phyloP scores from a whole-genome alignment of 768 basidiomycete genomes.

The Leccinellum luteum region DNA sequence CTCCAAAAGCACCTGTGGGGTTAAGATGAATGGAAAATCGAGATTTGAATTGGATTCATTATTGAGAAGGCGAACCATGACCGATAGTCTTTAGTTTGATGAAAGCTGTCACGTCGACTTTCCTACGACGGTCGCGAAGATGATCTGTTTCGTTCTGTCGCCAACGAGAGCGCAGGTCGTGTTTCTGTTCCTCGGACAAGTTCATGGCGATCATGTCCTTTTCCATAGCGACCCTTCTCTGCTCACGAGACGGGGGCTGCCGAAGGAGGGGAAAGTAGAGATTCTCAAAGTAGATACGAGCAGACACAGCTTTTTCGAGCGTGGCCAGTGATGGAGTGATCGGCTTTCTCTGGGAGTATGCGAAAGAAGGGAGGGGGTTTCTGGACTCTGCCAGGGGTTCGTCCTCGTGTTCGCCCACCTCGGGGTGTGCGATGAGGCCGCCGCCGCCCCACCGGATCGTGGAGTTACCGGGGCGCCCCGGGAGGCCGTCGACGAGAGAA shows the following conservation, averaged over 20 bases:
- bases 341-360: slow-evolving; percentile 45
- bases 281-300: slow-evolving; percentile 93
- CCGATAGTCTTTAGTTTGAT: slow-evolving; percentile 91
- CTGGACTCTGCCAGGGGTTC: slow-evolving; percentile 24
- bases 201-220: slow-evolving; percentile 77
- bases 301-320: slow-evolving; percentile 89
- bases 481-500: slow-evolving; percentile 44
- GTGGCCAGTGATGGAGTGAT: slow-evolving; percentile 88
- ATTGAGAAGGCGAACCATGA: slow-evolving; percentile 58
- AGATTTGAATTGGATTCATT: slow-evolving; percentile 25
- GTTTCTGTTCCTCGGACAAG: slow-evolving; percentile 67
- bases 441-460: slow-evolving; percentile 59
- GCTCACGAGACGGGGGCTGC: slow-evolving; percentile 81
- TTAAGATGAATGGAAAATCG: slow-evolving; percentile 27
- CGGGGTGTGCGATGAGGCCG: slow-evolving; percentile 62
- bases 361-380: slow-evolving; percentile 29
- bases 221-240: slow-evolving; percentile 84
- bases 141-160: slow-evolving; percentile 86
- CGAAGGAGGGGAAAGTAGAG: slow-evolving; percentile 84
- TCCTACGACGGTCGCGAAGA: slow-evolving; percentile 77
- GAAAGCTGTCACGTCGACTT: slow-evolving; percentile 84
- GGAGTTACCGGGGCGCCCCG: slow-evolving; percentile 57
- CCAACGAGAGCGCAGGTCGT: slow-evolving; percentile 72
- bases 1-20: slow-evolving; percentile 84
- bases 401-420: slow-evolving; percentile 60